Percentiles rank a stretch among this genome's conserved stretches.
phyloP scores from a whole-genome alignment of 192 early-diverging fungal species.

The Coemansia sp. region DNA sequence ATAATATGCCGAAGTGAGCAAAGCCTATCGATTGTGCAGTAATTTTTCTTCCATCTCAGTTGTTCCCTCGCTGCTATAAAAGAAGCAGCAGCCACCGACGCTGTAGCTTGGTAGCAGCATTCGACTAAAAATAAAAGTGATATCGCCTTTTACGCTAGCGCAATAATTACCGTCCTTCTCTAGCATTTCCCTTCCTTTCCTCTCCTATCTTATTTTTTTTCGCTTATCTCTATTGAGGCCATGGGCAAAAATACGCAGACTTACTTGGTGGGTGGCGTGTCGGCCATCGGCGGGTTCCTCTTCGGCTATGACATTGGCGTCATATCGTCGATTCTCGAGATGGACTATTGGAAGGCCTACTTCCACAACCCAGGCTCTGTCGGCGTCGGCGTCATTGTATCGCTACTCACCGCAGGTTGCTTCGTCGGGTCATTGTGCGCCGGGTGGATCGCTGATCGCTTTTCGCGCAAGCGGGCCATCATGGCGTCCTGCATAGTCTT shows the following conservation, averaged over 20 bases:
- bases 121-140: neutral
- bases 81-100: neutral
- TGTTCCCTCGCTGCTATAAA: neutral
- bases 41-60: constrained; percentile 62
- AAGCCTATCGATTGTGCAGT: constrained; percentile 54
- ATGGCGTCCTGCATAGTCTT: constrained; percentile 69
- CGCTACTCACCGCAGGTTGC: constrained; percentile 73
- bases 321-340: constrained; percentile 70
- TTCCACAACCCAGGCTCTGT: constrained; percentile 59
- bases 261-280: constrained; percentile 54
- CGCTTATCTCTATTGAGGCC: too few relatives aligned
- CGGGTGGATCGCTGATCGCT: constrained; percentile 68
- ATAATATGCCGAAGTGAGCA: constrained; percentile 1
- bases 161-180: neutral
- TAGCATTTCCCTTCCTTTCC: neutral
- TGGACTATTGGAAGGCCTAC: constrained; percentile 63
- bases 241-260: constrained; percentile 24
- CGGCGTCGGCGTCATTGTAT: constrained; percentile 66
- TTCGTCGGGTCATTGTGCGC: constrained; percentile 73
- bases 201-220: neutral
- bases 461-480: constrained; percentile 73
- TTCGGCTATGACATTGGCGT: constrained; percentile 82
- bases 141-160: constrained; percentile 34
- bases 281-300: constrained; percentile 66
- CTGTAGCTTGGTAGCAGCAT: neutral